Percentiles rank a stretch among this genome's conserved stretches.
These are phyloP conservation scores for Quercus cerris DNA, from an alignment of 306 rosid genomes.

Conservation along the genomic window DNA sequence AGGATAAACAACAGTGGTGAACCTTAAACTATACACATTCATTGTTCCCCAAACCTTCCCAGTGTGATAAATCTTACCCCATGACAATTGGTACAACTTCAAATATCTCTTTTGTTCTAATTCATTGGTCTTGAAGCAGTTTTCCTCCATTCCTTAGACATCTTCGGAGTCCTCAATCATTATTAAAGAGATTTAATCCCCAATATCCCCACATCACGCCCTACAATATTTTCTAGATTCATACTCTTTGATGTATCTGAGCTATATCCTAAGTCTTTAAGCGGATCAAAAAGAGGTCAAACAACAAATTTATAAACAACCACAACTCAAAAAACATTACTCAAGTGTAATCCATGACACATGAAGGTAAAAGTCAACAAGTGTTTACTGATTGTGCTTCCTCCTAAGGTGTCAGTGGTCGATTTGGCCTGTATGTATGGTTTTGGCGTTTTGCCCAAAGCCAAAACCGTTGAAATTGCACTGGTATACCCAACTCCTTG, in stretches of 20 bases:
- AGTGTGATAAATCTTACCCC: background rate
- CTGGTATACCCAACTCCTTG: slow-evolving; percentile 45
- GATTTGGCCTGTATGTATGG: slow-evolving; percentile 43
- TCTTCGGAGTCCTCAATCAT: background rate
- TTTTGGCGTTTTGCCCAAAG: slow-evolving; percentile 51
- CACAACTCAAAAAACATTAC: background rate
- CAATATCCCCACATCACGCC: background rate
- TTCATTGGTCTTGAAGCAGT: background rate
- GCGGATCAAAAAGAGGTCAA: background rate
- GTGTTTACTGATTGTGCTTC: slow-evolving; percentile 41
- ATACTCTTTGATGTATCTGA: background rate
- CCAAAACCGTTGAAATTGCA: slow-evolving; percentile 47
- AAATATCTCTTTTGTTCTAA: background rate
- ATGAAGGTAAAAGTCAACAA: background rate
- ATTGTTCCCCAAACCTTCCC: background rate
- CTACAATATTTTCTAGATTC: background rate
- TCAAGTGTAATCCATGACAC: background rate
- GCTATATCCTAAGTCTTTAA: background rate
- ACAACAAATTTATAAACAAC: background rate
- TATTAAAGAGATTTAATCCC: background rate
- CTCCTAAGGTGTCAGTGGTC: slow-evolving; percentile 38
- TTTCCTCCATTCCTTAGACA: background rate
- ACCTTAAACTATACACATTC: background rate
- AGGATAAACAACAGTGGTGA: too few species aligned
- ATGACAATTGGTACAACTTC: background rate